A percentile compares a stretch with the other conserved stretches of the same genome.
phyloP scores from a whole-genome alignment of 768 basidiomycete genomes.

The Phlebiopsis gigantea region DNA sequence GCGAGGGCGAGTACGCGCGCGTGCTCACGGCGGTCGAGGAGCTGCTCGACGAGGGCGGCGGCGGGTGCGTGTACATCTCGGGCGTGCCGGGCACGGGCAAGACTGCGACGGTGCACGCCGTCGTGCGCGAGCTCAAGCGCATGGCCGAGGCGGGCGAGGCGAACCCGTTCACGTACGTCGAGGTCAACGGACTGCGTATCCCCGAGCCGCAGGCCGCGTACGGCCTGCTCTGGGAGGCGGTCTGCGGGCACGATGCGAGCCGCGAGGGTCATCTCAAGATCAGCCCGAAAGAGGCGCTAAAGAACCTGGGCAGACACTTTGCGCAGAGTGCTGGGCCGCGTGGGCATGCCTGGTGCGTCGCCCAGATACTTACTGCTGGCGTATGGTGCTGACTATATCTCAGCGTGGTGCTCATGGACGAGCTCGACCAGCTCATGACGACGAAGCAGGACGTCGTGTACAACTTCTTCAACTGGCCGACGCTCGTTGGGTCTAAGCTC shows the following conservation, averaged over 20 bases:
- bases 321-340: constrained; percentile 69
- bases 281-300: constrained; percentile 77
- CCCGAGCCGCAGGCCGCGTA: constrained; percentile 94
- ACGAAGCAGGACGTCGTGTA: constrained; percentile 97
- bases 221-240: constrained; percentile 84
- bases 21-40: constrained; percentile 77
- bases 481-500: constrained; percentile 78
- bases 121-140: constrained; percentile 82
- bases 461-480: constrained; percentile 99
- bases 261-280: constrained; percentile 60
- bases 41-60: constrained; percentile 86
- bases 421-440: constrained; percentile 94
- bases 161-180: constrained; percentile 92
- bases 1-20: constrained; percentile 77
- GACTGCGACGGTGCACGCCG: constrained; percentile 94
- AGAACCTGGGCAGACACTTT: constrained; percentile 75
- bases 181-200: constrained; percentile 93
- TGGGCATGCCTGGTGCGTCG: constrained; percentile 79
- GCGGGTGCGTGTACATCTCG: constrained; percentile 96
- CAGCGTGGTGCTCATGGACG: constrained; percentile 97
- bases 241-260: constrained; percentile 72
- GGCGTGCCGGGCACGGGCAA: constrained; percentile 99
- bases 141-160: constrained; percentile 82
- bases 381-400: background rate
- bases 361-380: background rate